Evolutionary conservation across 2,329 filamentous ascomycete species (phyloP).

Genomic region (Aspergillus sp.): DNA sequence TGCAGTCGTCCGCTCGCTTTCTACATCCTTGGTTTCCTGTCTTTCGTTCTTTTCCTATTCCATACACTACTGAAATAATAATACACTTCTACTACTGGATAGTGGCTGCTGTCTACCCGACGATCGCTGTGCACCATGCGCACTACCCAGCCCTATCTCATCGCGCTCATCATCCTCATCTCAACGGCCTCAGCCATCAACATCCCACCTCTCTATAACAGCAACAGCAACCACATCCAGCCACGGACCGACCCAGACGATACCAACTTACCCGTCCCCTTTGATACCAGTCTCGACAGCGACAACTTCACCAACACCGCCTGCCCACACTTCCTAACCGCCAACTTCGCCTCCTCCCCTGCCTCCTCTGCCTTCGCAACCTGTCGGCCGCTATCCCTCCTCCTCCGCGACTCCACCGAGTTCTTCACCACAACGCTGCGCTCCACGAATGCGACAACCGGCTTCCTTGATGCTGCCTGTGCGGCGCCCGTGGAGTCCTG

Average conservation of each 20-base stretch:
- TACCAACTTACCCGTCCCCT: constrained; percentile 50
- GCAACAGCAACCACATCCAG: background rate
- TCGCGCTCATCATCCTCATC: background rate
- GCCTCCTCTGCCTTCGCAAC: constrained; percentile 48
- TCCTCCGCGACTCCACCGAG: constrained; percentile 72
- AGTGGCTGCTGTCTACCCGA: too few species aligned
- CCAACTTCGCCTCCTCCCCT: constrained; percentile 52
- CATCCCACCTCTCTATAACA: background rate
- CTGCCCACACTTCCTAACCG: constrained; percentile 52
- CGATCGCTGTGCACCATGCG: too few species aligned
- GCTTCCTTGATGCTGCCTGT: constrained; percentile 72
- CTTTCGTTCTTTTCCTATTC: background rate
- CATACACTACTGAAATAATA: background rate
- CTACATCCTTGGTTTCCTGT: background rate
- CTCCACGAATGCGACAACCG: constrained; percentile 63
- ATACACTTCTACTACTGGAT: too few species aligned
- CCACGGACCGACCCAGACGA: constrained; percentile 3
- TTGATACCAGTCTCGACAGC: constrained; percentile 54
- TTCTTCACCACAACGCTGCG: constrained; percentile 70
- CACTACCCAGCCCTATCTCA: background rate
- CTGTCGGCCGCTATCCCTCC: constrained; percentile 76
- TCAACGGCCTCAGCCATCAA: background rate
- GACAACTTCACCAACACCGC: constrained; percentile 52
- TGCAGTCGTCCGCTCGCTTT: background rate
- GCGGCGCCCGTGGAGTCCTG: constrained; percentile 59